Base-by-base conservation (phyloP, 768 basidiomycete genomes). In the Phylloporus sp. region DNA sequence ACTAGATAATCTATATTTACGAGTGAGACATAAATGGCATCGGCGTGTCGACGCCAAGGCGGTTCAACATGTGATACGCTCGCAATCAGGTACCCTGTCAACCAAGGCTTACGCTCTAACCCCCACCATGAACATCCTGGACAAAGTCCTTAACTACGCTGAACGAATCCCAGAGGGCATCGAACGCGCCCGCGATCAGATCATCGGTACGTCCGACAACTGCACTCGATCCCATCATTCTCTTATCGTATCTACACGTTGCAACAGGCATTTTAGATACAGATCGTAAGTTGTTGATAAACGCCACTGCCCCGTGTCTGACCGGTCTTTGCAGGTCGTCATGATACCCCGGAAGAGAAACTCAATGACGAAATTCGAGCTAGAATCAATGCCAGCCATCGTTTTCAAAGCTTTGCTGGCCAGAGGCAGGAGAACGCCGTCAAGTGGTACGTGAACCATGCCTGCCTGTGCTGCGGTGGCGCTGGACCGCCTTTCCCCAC, bases 321-420 rank as follows among this genome's bases (percentile, higher is more conserved):
- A 12, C 12, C 3, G 31, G 34, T 22, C 12, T 15, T 4, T 28
- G 8, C 51, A 76, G 69, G 81, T 44, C 83, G 89, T 32, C 91
- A 93, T 63, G 88, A 93, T 60, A 80, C 81, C 44, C 82, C 85
- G 0, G 73, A 85, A 50, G 94, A 92, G 67, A 83, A 80, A 55
- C 75, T 70, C 10, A 73, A 81, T 54, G 94, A 97, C 64, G 72
- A 80, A 58, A 73, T 89, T 57, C 76, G 93, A 22, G 79, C 80
- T 2, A 76, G 82, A 65, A 97, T 97, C 63, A 82, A 84, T 49
- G 78, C 79, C 0, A 70, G 75, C 12, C 97, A 99, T 72, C 81
- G 95, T 26, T 98, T 91, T 69, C 63, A 80, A 22, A 90, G 86
- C 57, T 99, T 98, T 68, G 93, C 95, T 0, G 73, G 69, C 7